Conservation (phyloP, 2,329 filamentous ascomycete genomes). For the Periconia sp. region DNA sequence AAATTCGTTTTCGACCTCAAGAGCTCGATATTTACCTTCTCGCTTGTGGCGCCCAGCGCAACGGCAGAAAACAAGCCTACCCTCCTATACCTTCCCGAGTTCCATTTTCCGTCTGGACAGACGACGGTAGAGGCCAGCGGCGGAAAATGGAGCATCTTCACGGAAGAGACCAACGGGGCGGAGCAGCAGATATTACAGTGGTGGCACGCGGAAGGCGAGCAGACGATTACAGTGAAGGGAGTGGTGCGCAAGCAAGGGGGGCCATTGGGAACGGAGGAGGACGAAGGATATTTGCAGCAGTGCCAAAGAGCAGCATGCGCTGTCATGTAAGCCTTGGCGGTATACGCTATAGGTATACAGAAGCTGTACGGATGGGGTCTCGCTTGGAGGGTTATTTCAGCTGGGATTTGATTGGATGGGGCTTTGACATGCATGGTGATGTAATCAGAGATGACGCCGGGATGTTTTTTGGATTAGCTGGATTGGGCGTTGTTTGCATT, state of each 20-base stretch:
- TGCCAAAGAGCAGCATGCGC: slow-evolving; percentile 49
- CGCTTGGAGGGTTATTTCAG: slow-evolving; percentile 3
- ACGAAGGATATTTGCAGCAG: slow-evolving; percentile 75
- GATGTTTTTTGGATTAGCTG: background rate
- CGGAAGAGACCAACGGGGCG: slow-evolving; percentile 69
- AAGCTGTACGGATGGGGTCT: background rate
- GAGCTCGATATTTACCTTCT: slow-evolving; percentile 74
- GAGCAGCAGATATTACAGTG: slow-evolving; percentile 78
- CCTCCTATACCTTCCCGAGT: slow-evolving; percentile 83
- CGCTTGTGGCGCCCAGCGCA: slow-evolving; percentile 62
- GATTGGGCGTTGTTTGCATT: background rate
- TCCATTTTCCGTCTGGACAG: slow-evolving; percentile 80
- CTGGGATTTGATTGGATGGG: background rate
- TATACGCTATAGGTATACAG: background rate
- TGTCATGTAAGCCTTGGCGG: background rate
- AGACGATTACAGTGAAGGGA: slow-evolving; percentile 76
- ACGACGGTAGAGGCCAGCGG: slow-evolving; percentile 75
- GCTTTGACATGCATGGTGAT: slow-evolving; percentile 8
- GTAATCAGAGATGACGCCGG: slow-evolving; percentile 1
- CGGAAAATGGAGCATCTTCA: slow-evolving; percentile 86
- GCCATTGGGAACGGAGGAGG: slow-evolving; percentile 62
- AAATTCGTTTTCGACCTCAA: slow-evolving; percentile 81
- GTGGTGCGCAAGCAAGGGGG: slow-evolving; percentile 61
- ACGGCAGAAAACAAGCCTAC: slow-evolving; percentile 71
- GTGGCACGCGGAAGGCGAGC: slow-evolving; percentile 90